Evolutionary conservation across 805 yeast genomes (phyloP).

Genomic region (Barnettozyma sp.): DNA sequence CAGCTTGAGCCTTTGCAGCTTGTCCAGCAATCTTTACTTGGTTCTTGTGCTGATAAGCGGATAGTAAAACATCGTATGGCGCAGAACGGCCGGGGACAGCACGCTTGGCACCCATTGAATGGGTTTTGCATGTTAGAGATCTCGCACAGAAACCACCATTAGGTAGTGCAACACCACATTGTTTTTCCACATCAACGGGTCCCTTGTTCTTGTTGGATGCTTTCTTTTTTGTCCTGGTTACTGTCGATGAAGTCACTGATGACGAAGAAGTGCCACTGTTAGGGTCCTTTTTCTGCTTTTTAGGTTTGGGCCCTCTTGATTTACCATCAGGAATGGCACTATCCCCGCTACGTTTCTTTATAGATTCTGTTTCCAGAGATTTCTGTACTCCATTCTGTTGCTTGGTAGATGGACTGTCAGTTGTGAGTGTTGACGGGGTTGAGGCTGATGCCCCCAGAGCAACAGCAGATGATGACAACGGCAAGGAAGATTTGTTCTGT

Average conservation of each 20-base stretch:
- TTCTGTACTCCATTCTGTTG: no score
- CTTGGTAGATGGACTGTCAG: no score
- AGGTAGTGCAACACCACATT: conserved; percentile 92
- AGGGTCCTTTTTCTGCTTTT: conserved; percentile 23
- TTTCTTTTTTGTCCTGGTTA: conserved; percentile 33
- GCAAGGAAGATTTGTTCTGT: no score
- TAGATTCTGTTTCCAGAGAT: not conserved
- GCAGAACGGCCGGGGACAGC: conserved; percentile 92
- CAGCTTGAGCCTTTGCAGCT: conserved; percentile 72
- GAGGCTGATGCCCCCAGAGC: no score
- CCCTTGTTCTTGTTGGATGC: conserved; percentile 57
- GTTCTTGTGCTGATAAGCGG: conserved; percentile 86
- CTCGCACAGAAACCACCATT: conserved; percentile 96
- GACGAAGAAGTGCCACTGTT: not conserved
- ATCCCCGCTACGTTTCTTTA: conserved; percentile 21
- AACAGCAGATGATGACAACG: no score
- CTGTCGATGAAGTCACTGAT: conserved; percentile 3
- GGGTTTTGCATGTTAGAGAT: conserved; percentile 93
- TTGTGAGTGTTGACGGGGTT: no score
- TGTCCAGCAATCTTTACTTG: conserved; percentile 85
- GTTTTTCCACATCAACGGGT: conserved; percentile 86
- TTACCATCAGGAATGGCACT: conserved; percentile 14
- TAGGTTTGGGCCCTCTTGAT: conserved; percentile 11
- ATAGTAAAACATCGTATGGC: conserved; percentile 80
- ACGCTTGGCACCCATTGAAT: conserved; percentile 97